These are phyloP conservation scores for Quercus lobata DNA, from an alignment of 331 rosid genomes.

Conservation along the genomic window DNA sequence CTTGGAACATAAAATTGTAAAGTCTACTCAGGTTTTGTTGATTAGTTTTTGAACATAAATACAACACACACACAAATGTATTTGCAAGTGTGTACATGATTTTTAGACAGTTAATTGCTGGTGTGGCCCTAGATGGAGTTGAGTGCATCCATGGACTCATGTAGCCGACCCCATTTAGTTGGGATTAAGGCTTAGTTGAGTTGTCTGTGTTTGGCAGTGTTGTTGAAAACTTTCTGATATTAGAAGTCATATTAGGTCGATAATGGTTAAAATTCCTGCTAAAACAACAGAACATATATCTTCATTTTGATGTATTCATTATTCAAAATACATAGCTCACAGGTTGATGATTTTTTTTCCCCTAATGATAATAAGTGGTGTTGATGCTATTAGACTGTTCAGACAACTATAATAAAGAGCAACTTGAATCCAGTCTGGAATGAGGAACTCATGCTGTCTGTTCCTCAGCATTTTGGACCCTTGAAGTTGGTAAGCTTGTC, in stretches of 20 bases:
- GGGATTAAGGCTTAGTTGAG: neutral
- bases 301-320: neutral
- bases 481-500: slow-evolving; percentile 69
- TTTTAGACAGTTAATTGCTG: neutral
- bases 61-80: neutral
- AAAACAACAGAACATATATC: neutral
- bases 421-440: slow-evolving; percentile 99
- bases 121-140: neutral
- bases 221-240: neutral
- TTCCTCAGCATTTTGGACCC: slow-evolving; percentile 71
- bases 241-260: neutral
- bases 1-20: neutral
- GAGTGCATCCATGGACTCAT: neutral
- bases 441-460: slow-evolving; percentile 93
- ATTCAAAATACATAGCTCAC: neutral
- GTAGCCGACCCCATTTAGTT: neutral
- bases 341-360: slow-evolving; percentile 17
- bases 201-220: neutral
- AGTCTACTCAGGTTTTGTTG: neutral
- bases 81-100: neutral
- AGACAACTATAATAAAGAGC: slow-evolving; percentile 50
- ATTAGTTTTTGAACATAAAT: neutral
- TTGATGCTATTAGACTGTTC: slow-evolving; percentile 52
- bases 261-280: neutral
- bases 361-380: slow-evolving; percentile 30